These are phyloP conservation scores for Alternaria metachromatica DNA, from an alignment of 2,329 filamentous ascomycete genomes.

Conservation along the genomic window DNA sequence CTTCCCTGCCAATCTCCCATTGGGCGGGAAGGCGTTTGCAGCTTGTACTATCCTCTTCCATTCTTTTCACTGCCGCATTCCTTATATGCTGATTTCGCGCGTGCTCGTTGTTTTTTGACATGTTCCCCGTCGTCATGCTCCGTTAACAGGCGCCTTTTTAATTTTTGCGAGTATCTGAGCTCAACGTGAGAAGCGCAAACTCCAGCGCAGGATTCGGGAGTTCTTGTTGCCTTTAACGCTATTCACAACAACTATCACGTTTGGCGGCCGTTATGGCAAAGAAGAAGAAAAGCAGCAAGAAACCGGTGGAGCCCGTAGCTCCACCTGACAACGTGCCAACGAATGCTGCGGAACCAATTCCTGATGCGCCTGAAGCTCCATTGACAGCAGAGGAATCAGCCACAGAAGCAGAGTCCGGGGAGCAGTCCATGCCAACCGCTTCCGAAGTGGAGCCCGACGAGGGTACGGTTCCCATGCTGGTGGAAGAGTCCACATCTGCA, in stretches of 20 bases:
- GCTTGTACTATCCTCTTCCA: slow-evolving; percentile 39
- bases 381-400: slow-evolving; percentile 26
- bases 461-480: slow-evolving; percentile 22
- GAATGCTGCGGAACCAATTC: slow-evolving; percentile 28
- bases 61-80: slow-evolving; percentile 33
- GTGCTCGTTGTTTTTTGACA: slow-evolving; percentile 38
- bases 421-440: slow-evolving; percentile 15
- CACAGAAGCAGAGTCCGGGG: slow-evolving; percentile 13
- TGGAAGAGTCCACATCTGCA: slow-evolving; percentile 27
- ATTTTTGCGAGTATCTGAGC: slow-evolving; percentile 26
- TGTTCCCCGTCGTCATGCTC: slow-evolving; percentile 45
- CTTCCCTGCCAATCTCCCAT: slow-evolving; percentile 37
- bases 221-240: slow-evolving; percentile 13
- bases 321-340: slow-evolving; percentile 34
- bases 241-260: slow-evolving; percentile 32
- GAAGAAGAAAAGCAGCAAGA: slow-evolving; percentile 42
- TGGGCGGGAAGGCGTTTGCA: slow-evolving; percentile 35
- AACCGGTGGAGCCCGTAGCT: slow-evolving; percentile 36
- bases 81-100: slow-evolving; percentile 47
- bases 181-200: slow-evolving; percentile 33
- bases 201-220: slow-evolving; percentile 1
- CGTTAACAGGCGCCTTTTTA: slow-evolving; percentile 44
- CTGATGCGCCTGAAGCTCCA: slow-evolving; percentile 23
- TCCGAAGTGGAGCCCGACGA: slow-evolving; percentile 16
- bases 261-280: slow-evolving; percentile 36